Conservation (phyloP, 352 stramenopile species). For the Globisporangium cystogenes region DNA sequence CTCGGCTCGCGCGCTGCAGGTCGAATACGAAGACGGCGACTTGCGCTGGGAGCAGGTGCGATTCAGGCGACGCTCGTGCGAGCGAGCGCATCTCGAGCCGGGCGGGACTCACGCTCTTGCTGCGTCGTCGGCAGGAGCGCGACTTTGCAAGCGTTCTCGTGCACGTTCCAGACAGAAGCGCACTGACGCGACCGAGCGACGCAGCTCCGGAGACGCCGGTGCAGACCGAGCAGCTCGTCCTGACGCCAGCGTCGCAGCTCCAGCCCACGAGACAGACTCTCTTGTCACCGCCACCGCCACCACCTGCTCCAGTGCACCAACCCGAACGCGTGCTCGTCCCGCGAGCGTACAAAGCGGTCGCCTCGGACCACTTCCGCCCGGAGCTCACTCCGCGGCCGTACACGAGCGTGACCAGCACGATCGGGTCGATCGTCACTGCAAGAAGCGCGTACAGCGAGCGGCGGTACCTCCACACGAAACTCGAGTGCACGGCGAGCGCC, state of each 20-base stretch:
- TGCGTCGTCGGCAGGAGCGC: constrained; percentile 15
- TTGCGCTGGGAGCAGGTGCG: constrained; percentile 35
- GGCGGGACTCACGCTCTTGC: too few relatives aligned
- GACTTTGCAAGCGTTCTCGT: constrained; percentile 32
- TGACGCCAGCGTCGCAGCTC: not conserved
- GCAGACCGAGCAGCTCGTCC: not conserved
- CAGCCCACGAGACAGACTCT: not conserved
- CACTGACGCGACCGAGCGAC: not conserved
- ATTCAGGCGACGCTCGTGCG: not conserved
- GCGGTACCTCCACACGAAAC: constrained; percentile 10
- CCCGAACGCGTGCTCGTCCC: constrained; percentile 24
- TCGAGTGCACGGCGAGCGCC: constrained; percentile 4
- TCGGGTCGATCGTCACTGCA: constrained; percentile 25
- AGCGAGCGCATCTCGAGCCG: not conserved
- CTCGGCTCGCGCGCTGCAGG: constrained; percentile 15
- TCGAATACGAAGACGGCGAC: constrained; percentile 50
- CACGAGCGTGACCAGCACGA: constrained; percentile 20
- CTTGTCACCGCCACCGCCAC: constrained; percentile 1
- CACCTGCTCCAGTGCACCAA: constrained; percentile 1
- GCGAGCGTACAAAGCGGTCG: constrained; percentile 22
- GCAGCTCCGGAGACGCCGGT: not conserved
- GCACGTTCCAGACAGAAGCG: not conserved
- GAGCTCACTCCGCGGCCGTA: constrained; percentile 30
- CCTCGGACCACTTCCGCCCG: constrained; percentile 38
- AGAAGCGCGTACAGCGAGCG: constrained; percentile 19